Conservation (phyloP, 306 rosid genomes). For the Albizia julibrissin region DNA sequence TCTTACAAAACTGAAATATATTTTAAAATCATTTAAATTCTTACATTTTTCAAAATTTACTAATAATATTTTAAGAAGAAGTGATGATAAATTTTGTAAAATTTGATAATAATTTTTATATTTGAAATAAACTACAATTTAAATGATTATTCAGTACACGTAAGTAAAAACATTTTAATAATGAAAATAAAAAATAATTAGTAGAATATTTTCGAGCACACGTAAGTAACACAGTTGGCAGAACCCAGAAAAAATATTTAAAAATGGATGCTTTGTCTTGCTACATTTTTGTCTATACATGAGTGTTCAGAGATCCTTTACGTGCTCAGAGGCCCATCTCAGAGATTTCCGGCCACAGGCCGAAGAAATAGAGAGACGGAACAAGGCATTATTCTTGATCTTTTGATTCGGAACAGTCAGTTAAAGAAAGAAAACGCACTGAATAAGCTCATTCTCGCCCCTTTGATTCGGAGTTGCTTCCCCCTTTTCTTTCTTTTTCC, state of each 20-base stretch:
- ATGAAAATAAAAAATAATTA: background rate
- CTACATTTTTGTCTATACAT: background rate
- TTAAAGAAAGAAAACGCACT: background rate
- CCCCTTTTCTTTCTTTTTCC: background rate
- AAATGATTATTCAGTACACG: too few relatives aligned
- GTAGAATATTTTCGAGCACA: background rate
- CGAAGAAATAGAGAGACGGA: background rate
- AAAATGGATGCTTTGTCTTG: background rate
- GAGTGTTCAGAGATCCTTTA: background rate
- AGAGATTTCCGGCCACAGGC: background rate
- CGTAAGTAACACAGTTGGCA: background rate
- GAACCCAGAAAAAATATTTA: background rate
- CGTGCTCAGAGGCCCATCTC: background rate
- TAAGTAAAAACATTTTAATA: too few relatives aligned
- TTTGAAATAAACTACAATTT: too few relatives aligned
- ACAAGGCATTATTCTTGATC: background rate
- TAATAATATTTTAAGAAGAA: too few relatives aligned
- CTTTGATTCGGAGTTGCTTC: background rate
- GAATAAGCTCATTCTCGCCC: background rate
- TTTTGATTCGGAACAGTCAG: background rate
- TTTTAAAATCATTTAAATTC: too few relatives aligned
- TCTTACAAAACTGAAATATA: too few relatives aligned
- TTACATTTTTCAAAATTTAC: too few relatives aligned
- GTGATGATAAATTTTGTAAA: too few relatives aligned
- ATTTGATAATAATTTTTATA: too few relatives aligned